Evolutionary conservation across 768 basidiomycete genomes (phyloP), one percentile per base, ranked within the genome.

Genomic region (Candolleomyces efflorescens): DNA sequence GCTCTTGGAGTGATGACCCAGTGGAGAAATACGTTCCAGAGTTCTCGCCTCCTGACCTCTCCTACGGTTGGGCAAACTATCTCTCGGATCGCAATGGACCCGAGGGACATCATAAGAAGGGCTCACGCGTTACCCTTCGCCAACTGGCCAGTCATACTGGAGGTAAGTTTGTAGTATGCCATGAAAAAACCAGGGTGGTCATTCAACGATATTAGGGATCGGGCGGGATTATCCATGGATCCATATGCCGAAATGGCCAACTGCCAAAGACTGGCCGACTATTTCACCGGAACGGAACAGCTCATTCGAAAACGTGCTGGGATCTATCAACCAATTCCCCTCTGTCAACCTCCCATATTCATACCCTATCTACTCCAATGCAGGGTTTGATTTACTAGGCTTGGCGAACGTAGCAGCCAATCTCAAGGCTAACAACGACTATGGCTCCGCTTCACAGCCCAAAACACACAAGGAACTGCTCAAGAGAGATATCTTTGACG

Each of bases 321-420:
- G 73, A 6, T 68, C 73, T 0, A 64, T 82, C 4, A 65, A 71
- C 0, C 60, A 68, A 12, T 74, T 65, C 56, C 78, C 72, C 1
- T 75, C 80, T 24, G 67, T 76, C 18, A 69, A 75, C 18, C 65
- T 75, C 1, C 82, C 80, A 2, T 78, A 75, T 60, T 67, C 68
- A 3, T 80, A 74, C 60, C 80, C 85, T 2, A 75, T 94, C 12
- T 95, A 95, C 69, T 92, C 90, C 15, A 77, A 84, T 17, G 83
- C 85, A 0, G 92, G 91, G 0, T 89, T 92, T 56, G 85, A 89
- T 66, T 75, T 93, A 50, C 76, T 94, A 46, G 83, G 87, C 46
- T 76, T 91, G 37, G 55, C 80, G 80, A 59, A 86, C 86, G 37
- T 85, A 74, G 54, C 76, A 70, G 62, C 81, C 79, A 81, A 83